These are phyloP conservation scores for Leptographium galeiforme DNA, from an alignment of 2,329 filamentous ascomycete species.

Conservation along the genomic window DNA sequence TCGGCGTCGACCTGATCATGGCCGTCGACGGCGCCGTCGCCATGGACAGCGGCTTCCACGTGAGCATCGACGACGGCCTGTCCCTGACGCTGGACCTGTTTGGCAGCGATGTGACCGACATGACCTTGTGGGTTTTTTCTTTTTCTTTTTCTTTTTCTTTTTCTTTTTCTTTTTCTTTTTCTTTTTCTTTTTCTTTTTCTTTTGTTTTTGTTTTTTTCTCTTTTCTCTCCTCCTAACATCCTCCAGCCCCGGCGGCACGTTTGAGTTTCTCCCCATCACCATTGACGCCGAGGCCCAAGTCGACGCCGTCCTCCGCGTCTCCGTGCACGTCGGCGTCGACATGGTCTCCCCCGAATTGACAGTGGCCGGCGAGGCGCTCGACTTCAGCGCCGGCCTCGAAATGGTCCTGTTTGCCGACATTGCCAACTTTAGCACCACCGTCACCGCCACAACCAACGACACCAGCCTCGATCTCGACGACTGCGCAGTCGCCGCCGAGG, in stretches of 20 bases:
- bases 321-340: constrained; percentile 28
- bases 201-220: too few species aligned
- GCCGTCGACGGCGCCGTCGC: constrained; percentile 30
- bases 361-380: constrained; percentile 5
- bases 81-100: constrained; percentile 36
- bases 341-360: constrained; percentile 12
- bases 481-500: constrained; percentile 31
- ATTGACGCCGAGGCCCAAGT: constrained; percentile 28
- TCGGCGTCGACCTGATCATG: constrained; percentile 38
- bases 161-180: not conserved
- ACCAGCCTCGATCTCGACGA: constrained; percentile 16
- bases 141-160: not conserved
- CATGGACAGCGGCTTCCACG: constrained; percentile 40
- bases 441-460: constrained; percentile 22
- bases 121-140: constrained; percentile 31
- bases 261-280: constrained; percentile 43
- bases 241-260: constrained; percentile 34
- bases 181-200: not conserved
- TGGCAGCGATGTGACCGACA: constrained; percentile 29
- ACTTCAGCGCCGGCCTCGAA: constrained; percentile 30
- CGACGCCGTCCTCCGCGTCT: constrained; percentile 32
- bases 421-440: constrained; percentile 38
- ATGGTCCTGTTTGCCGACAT: constrained; percentile 36
- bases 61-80: constrained; percentile 37
- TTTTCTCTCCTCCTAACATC: not conserved